These are phyloP conservation scores for Melampsora occidentalis DNA, from an alignment of 1,284 basidiomycete genomes.

Conservation along the genomic window DNA sequence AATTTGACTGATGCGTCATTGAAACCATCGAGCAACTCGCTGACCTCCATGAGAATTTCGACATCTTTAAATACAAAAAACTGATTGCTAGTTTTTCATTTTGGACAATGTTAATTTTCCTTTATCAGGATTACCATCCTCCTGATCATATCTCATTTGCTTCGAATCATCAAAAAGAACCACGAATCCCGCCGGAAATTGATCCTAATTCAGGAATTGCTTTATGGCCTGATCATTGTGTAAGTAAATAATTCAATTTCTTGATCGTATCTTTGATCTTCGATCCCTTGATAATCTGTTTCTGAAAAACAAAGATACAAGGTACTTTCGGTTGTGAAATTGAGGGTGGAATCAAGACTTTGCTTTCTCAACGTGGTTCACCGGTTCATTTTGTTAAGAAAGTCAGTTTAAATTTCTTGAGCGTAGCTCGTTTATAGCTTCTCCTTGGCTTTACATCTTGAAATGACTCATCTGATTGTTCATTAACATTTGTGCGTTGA, in stretches of 20 bases:
- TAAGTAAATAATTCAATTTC: background rate
- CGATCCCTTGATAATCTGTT: background rate
- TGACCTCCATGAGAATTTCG: too few relatives aligned
- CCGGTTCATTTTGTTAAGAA: background rate
- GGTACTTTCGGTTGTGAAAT: constrained; percentile 25
- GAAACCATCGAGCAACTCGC: too few relatives aligned
- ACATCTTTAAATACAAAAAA: too few relatives aligned
- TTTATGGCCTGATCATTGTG: constrained; percentile 67
- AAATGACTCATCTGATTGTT: background rate
- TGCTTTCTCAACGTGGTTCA: background rate
- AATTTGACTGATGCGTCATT: too few relatives aligned
- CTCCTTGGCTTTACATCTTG: too few relatives aligned
- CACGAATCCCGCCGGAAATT: constrained; percentile 57
- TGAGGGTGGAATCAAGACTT: constrained; percentile 12
- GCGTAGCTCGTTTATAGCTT: too few relatives aligned
- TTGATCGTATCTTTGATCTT: background rate
- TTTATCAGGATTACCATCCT: constrained; percentile 59
- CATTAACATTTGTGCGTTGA: too few relatives aligned
- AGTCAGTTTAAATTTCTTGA: constrained; percentile 12
- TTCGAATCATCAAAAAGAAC: constrained; percentile 53
- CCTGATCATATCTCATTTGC: constrained; percentile 65
- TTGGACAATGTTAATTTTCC: constrained; percentile 4
- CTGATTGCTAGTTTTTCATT: background rate
- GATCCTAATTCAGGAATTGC: constrained; percentile 53
- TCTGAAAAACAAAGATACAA: constrained; percentile 14